A percentile compares a stretch with the other conserved stretches of the same genome.
Evolutionary conservation across 2,329 filamentous ascomycete species (phyloP).

Genomic region (Botrytis byssoidea): DNA sequence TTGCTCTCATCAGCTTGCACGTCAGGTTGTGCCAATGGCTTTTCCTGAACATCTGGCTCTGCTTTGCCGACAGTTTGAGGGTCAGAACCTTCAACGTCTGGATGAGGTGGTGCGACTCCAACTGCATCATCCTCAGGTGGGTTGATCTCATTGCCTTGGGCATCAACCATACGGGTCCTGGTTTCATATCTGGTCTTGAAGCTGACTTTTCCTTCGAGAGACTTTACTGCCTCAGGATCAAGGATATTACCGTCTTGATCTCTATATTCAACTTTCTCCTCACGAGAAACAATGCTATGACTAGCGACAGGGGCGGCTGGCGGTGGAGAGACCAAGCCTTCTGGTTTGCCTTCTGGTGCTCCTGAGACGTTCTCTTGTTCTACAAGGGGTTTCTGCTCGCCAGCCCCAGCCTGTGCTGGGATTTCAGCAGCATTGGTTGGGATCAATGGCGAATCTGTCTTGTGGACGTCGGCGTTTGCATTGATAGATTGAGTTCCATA

Average conservation of each 20-base stretch:
- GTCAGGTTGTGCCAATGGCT: conserved; percentile 41
- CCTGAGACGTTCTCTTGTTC: conserved; percentile 34
- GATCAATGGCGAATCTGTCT: conserved; percentile 35
- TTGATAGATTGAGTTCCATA: conserved; percentile 37
- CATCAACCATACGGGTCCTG: conserved; percentile 80
- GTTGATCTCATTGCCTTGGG: conserved; percentile 70
- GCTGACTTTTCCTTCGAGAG: conserved; percentile 85
- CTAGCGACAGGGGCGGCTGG: conserved; percentile 26
- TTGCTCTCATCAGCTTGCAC: conserved; percentile 56
- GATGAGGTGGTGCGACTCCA: conserved; percentile 39
- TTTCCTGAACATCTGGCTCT: conserved; percentile 43
- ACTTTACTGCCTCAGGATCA: conserved; percentile 76
- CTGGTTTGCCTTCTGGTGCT: conserved; percentile 36
- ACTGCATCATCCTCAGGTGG: conserved; percentile 26
- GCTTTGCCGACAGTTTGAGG: conserved; percentile 52
- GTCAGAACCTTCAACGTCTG: conserved; percentile 55
- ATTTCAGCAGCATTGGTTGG: conserved; percentile 34
- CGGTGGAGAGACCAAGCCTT: conserved; percentile 29
- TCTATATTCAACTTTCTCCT: conserved; percentile 89
- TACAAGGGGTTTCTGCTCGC: conserved; percentile 35
- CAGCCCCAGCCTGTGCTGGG: conserved; percentile 27
- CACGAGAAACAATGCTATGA: conserved; percentile 45
- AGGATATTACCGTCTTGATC: conserved; percentile 92
- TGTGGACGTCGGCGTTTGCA: conserved; percentile 33
- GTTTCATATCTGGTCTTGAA: conserved; percentile 97